phyloP scores from a whole-genome alignment of 495 filamentous ascomycete genomes.

The Penicillium canariense region DNA sequence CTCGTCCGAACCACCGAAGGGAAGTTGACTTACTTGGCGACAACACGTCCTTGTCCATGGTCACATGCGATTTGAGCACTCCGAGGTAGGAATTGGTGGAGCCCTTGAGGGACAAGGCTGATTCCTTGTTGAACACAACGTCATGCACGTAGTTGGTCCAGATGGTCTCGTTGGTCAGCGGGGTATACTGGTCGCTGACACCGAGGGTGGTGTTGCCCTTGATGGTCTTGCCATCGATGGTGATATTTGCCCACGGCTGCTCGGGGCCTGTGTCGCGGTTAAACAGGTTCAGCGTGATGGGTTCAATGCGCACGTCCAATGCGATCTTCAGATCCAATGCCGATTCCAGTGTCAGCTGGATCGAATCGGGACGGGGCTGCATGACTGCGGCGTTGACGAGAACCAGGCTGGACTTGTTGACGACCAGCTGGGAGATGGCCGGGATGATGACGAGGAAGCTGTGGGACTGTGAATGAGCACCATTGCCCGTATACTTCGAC shows the following conservation, averaged over 20 bases:
- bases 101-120: slow-evolving; percentile 29
- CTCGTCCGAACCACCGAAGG: background rate
- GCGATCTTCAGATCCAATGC: slow-evolving; percentile 37
- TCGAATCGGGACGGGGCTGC: slow-evolving; percentile 31
- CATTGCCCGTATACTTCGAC: background rate
- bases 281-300: slow-evolving; percentile 34
- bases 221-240: slow-evolving; percentile 28
- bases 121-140: slow-evolving; percentile 31
- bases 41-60: slow-evolving; percentile 36
- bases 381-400: slow-evolving; percentile 36
- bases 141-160: slow-evolving; percentile 37
- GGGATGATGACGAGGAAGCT: slow-evolving; percentile 46
- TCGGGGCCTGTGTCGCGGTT: slow-evolving; percentile 26
- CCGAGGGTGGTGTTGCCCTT: slow-evolving; percentile 37
- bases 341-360: slow-evolving; percentile 33
- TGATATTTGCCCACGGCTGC: slow-evolving; percentile 28
- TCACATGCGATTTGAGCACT: slow-evolving; percentile 33
- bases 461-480: background rate
- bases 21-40: slow-evolving; percentile 30
- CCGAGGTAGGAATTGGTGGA: slow-evolving; percentile 37
- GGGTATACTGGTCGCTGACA: slow-evolving; percentile 20
- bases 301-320: slow-evolving; percentile 38
- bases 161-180: slow-evolving; percentile 24
- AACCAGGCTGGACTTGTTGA: slow-evolving; percentile 38
- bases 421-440: slow-evolving; percentile 42